Base-by-base conservation (phyloP, 2,329 filamentous ascomycete species). In the Colletotrichum lupini region DNA sequence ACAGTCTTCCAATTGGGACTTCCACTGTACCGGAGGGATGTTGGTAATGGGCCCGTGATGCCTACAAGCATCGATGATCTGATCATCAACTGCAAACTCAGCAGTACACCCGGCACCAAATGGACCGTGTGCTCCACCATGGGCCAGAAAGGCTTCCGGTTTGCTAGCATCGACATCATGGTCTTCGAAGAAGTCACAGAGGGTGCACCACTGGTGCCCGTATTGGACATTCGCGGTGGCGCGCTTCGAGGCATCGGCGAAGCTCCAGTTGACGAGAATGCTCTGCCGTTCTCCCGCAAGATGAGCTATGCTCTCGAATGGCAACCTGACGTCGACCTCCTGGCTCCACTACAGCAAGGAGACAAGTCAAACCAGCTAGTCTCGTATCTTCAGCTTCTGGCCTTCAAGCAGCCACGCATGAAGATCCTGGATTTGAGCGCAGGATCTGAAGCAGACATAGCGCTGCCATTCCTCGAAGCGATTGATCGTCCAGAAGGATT, bases 401-500 rank as follows among this genome's bases (percentile, higher is more conserved):
- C 64, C 22, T 62, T 68, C 46, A 66, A 67, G 14, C 55, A 69
- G 14, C 74, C 74, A 9, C 49, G 61, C 3, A 67, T 76, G 72
- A 67, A 68, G 26, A 60, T 76, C 24, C 77, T 86, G 2, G 79
- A 80, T 63, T 77, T 84, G 19, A 84, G 85, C 30, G 85, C 82
- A 7, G 85, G 86, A 0, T 85, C 83, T 1, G 86, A 84, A 2
- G 57, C 4, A 19, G 81, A 80, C 14, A 79, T 83, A 0, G 87
- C 86, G 0, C 75, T 78, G 2, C 65, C 63, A 1, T 77, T 87
- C 5, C 76, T 87, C 2, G 8, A 32, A 5, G 22, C 24, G 9
- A 55, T 74, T 2, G n/a, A 59, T 11, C 19, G 30, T 8, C 75
- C 67, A 12, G n/a, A 56, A n/a, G 60, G 60, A 19, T 28, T 46